phyloP scores from a whole-genome alignment of 2,329 filamentous ascomycete genomes.

The Botrytis hyacinthi region DNA sequence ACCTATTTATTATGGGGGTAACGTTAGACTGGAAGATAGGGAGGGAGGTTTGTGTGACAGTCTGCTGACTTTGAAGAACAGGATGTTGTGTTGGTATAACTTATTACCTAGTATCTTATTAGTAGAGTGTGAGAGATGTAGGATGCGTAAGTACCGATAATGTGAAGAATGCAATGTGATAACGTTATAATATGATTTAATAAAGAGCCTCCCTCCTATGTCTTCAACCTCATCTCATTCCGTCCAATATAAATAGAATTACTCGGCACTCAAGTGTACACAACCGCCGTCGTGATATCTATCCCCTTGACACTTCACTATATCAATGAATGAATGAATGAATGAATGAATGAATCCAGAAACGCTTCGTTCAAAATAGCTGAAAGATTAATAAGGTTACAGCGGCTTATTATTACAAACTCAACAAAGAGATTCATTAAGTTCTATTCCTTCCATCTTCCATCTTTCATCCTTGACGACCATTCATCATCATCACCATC shows the following conservation, averaged over 20 bases:
- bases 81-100: neutral
- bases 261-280: neutral
- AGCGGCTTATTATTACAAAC: neutral
- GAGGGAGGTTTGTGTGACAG: neutral
- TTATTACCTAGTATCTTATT: neutral
- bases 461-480: neutral
- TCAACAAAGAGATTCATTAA: neutral
- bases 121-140: neutral
- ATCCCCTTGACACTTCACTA: neutral
- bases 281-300: neutral
- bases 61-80: neutral
- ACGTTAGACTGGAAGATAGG: neutral
- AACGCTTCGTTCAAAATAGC: neutral
- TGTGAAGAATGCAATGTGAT: neutral
- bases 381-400: neutral
- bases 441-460: neutral
- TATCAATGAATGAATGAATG: neutral
- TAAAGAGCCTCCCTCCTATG: neutral
- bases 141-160: no score
- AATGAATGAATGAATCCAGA: neutral
- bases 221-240: no score
- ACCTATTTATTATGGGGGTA: neutral
- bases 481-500: neutral
- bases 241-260: neutral
- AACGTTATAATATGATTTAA: neutral